Conservation (phyloP, 441 rosid species). For the Rhodomyrtus psidioides region DNA sequence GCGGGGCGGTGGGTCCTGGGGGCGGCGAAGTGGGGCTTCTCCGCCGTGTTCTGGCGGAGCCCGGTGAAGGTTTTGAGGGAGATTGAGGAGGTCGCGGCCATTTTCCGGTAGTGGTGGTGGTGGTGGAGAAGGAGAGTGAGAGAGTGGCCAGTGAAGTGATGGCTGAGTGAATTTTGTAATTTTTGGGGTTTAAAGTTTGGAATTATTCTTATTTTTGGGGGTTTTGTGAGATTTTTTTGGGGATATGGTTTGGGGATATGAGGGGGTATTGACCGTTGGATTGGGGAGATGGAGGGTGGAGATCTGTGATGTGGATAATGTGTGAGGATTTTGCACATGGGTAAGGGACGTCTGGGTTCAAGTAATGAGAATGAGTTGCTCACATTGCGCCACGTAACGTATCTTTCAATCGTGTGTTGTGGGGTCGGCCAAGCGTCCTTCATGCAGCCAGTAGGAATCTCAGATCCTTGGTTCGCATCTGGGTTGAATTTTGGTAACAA, state of each 20-base stretch:
- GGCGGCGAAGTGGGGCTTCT: conserved; percentile 18
- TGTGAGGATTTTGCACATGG: neutral
- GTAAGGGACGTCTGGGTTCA: neutral
- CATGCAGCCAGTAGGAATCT: neutral
- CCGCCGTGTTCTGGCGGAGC: conserved; percentile 39
- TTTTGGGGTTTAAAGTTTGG: neutral
- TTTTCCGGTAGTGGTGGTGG: neutral
- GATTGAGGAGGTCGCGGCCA: conserved; percentile 26
- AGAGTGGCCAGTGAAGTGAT: neutral
- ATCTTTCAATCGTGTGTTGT: neutral
- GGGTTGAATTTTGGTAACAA: too few species aligned
- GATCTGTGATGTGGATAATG: conserved; percentile 49
- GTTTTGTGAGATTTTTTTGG: neutral
- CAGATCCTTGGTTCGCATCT: too few species aligned
- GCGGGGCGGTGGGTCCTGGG: neutral
- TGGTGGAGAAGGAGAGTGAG: neutral
- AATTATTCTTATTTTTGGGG: neutral
- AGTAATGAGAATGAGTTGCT: neutral
- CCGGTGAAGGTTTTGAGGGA: conserved; percentile 71
- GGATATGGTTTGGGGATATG: conserved; percentile 49
- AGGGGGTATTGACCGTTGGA: conserved; percentile 28
- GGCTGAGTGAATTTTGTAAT: neutral
- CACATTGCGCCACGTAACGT: neutral
- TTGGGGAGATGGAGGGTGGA: conserved; percentile 22
- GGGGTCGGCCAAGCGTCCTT: neutral